These are phyloP conservation scores for Gossypium turneri DNA, from an alignment of 345 rosid genomes.

Conservation along the genomic window DNA sequence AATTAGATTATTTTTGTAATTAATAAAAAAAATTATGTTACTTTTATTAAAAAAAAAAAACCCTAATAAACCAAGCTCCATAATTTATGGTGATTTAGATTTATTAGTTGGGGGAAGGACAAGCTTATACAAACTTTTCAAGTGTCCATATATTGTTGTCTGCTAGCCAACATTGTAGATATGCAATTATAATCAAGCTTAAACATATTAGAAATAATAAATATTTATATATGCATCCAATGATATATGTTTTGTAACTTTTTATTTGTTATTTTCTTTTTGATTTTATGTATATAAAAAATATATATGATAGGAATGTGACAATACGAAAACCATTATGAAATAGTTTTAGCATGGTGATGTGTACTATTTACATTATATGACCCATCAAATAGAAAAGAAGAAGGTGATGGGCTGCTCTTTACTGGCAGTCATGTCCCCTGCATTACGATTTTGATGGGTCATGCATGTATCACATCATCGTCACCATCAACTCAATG, in stretches of 20 bases:
- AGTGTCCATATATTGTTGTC: neutral
- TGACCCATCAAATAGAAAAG: neutral
- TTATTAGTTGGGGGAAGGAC: slow-evolving; percentile 1
- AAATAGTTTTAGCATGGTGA: neutral
- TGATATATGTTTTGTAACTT: neutral
- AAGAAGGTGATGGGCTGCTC: neutral
- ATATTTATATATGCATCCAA: neutral
- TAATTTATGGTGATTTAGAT: neutral
- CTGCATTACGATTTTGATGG: slow-evolving; percentile 15
- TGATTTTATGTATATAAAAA: neutral
- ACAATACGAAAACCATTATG: neutral
- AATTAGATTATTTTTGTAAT: too few relatives aligned
- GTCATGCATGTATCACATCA: neutral
- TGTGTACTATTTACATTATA: neutral
- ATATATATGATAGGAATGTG: neutral
- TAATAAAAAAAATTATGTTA: too few relatives aligned
- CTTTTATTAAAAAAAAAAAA: too few relatives aligned
- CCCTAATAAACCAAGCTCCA: neutral
- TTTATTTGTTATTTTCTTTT: neutral
- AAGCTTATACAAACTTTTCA: neutral
- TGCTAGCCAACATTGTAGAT: neutral
- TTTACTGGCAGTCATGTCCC: slow-evolving; percentile 5
- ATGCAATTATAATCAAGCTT: neutral
- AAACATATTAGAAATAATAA: neutral
- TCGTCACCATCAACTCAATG: neutral